Evolutionary conservation across 2,329 filamentous ascomycete species (phyloP).

Genomic region (Fusarium haematococcum): DNA sequence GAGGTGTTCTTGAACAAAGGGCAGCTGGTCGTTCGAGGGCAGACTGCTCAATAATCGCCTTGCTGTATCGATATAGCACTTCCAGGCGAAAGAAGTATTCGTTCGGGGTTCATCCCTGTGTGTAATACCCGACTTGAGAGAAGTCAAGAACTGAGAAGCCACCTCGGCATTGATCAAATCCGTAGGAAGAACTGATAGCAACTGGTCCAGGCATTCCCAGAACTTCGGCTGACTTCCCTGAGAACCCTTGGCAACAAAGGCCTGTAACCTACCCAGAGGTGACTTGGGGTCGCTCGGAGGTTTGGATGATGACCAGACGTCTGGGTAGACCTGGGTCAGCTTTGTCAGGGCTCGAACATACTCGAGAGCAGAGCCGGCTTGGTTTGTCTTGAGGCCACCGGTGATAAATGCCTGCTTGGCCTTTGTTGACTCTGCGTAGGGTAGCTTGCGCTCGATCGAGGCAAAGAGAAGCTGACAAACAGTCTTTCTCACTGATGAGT

Average conservation of each 20-base stretch:
- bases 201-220: conserved; percentile 75
- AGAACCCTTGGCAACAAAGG: conserved; percentile 85
- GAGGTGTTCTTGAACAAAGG: conserved; percentile 62
- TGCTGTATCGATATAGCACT: conserved; percentile 76
- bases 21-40: conserved; percentile 57
- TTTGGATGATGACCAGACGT: conserved; percentile 76
- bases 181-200: conserved; percentile 71
- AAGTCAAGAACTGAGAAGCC: conserved; percentile 71
- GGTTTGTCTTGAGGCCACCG: conserved; percentile 78
- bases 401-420: conserved; percentile 73
- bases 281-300: conserved; percentile 61
- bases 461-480: conserved; percentile 63
- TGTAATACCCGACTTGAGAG: conserved; percentile 77
- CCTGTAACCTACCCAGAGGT: conserved; percentile 68
- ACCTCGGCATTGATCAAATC: conserved; percentile 59
- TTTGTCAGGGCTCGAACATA: conserved; percentile 74
- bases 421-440: conserved; percentile 62
- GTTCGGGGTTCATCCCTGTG: conserved; percentile 79
- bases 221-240: conserved; percentile 79
- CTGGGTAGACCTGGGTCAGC: conserved; percentile 73
- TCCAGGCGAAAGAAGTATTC: conserved; percentile 78
- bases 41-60: conserved; percentile 64
- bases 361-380: conserved; percentile 79
- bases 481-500: conserved; percentile 63
- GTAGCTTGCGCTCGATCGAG: conserved; percentile 61